phyloP scores from a whole-genome alignment of 305 asterid genomes.

The Solanum aculeatissimum region DNA sequence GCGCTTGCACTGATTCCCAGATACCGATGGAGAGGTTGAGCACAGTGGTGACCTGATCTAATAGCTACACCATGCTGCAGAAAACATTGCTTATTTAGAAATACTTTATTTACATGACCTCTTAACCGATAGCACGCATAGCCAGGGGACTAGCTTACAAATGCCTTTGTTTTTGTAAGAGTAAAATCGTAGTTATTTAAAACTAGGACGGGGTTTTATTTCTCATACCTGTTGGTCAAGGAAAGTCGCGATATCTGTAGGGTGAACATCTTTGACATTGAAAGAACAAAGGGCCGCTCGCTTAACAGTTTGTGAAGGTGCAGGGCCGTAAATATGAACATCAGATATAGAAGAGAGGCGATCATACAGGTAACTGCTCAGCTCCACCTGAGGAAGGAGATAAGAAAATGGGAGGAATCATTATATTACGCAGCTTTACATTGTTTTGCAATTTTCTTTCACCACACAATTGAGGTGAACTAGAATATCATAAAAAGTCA shows the following conservation, averaged over 20 bases:
- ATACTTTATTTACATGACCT: neutral
- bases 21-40: constrained; percentile 83
- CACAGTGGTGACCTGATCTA: constrained; percentile 95
- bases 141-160: neutral
- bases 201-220: neutral
- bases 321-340: constrained; percentile 75
- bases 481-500: neutral
- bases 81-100: neutral
- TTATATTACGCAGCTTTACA: neutral
- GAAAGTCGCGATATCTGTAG: constrained; percentile 81
- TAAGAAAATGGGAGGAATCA: neutral
- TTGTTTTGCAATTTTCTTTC: neutral
- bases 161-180: neutral
- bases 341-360: constrained; percentile 40
- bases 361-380: constrained; percentile 50
- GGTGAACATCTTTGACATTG: constrained; percentile 72
- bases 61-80: constrained; percentile 80
- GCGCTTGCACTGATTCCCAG: constrained; percentile 79
- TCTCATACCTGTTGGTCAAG: constrained; percentile 72
- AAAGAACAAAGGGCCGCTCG: constrained; percentile 96
- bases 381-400: constrained; percentile 41
- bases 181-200: neutral
- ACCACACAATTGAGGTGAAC: neutral
- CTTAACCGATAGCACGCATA: neutral
- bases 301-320: constrained; percentile 44